These are phyloP conservation scores for Picea engelmannii DNA, from an alignment of 83 land plant species.

Conservation along the genomic window DNA sequence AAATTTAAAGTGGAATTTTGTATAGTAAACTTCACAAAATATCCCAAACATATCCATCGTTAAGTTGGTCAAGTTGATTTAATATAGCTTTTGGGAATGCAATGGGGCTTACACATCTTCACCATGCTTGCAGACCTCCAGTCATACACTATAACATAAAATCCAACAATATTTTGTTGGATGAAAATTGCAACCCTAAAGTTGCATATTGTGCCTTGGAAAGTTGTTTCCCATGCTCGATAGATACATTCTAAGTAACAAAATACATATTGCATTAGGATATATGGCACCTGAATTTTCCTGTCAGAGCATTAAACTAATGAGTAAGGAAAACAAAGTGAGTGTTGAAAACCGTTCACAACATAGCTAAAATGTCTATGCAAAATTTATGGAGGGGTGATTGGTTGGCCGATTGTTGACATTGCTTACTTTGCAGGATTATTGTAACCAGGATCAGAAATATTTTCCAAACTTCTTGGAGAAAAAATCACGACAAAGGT, in stretches of 20 bases:
- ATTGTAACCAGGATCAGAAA: too few species aligned
- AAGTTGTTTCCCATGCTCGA: slow-evolving; percentile 67
- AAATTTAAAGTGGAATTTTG: slow-evolving; percentile 66
- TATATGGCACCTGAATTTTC: slow-evolving; percentile 82
- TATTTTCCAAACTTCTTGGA: too few species aligned
- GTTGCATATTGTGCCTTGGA: slow-evolving; percentile 74
- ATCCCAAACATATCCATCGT: slow-evolving; percentile 25
- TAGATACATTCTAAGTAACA: slow-evolving; percentile 40
- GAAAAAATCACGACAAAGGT: too few species aligned
- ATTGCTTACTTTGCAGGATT: too few species aligned
- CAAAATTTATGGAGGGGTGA: too few species aligned
- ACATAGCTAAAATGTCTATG: too few species aligned
- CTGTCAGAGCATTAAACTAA: slow-evolving; percentile 69
- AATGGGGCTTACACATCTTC: slow-evolving; percentile 74
- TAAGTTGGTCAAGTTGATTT: slow-evolving; percentile 73
- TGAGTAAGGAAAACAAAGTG: too few species aligned
- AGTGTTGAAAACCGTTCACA: too few species aligned
- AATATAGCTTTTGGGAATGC: slow-evolving; percentile 75
- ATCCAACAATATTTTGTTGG: slow-evolving; percentile 78
- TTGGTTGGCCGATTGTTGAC: too few species aligned
- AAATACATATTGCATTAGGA: slow-evolving; percentile 59
- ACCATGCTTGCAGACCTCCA: slow-evolving; percentile 66
- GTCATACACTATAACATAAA: slow-evolving; percentile 75
- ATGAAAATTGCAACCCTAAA: slow-evolving; percentile 53
- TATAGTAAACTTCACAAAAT: slow-evolving; percentile 63